Conservation (phyloP, 2,329 filamentous ascomycete species). For the Fusarium tjaetaba region DNA sequence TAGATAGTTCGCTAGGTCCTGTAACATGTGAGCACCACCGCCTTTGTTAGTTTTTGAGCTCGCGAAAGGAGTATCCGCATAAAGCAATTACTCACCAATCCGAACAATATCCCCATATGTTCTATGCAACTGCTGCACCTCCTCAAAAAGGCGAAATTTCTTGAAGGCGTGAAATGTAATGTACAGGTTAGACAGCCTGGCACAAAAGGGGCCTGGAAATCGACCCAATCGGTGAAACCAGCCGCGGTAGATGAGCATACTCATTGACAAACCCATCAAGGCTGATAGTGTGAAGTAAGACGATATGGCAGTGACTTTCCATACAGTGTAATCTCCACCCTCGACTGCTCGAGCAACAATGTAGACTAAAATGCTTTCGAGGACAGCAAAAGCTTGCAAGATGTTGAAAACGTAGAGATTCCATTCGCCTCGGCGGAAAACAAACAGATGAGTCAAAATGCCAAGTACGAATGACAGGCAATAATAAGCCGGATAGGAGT, state of each 20-base stretch:
- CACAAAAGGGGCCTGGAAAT: background rate
- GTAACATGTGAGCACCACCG: background rate
- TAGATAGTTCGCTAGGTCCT: background rate
- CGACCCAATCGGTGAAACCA: background rate
- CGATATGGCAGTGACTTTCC: background rate
- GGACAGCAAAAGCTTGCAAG: background rate
- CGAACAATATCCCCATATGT: background rate
- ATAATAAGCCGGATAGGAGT: background rate
- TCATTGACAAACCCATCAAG: background rate
- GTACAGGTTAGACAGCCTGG: background rate
- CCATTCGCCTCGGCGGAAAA: background rate
- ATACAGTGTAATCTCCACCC: background rate
- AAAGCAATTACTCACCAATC: background rate
- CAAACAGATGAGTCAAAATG: background rate
- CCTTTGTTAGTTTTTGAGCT: background rate
- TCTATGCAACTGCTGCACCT: background rate
- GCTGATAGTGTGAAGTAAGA: background rate
- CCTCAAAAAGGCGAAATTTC: background rate
- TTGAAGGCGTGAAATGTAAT: background rate
- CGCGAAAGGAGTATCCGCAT: rapidly evolving
- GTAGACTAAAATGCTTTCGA: background rate
- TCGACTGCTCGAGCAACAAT: background rate
- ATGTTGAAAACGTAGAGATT: background rate
- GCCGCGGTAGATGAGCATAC: background rate
- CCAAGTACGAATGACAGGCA: background rate